phyloP scores from a whole-genome alignment of 805 yeast species.

The Isabelozyma pseudorhagii region DNA sequence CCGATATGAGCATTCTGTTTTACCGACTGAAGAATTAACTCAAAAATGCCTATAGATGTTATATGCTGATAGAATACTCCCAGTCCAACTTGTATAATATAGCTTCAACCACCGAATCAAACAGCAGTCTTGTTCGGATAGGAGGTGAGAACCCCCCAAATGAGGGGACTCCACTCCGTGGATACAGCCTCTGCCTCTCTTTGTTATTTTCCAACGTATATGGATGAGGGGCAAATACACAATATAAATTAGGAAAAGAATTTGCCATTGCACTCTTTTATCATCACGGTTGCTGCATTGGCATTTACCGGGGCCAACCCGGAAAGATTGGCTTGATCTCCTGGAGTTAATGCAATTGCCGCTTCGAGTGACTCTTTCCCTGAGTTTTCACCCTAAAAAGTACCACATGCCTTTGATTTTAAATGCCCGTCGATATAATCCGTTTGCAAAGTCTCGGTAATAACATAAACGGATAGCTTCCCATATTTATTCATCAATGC shows the following conservation, averaged over 20 bases:
- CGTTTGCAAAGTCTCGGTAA: conserved; percentile 64
- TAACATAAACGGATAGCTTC: conserved; percentile 52
- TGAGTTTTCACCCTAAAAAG: conserved; percentile 61
- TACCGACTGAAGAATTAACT: too few relatives aligned
- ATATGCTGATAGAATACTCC: too few relatives aligned
- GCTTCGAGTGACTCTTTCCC: conserved; percentile 64
- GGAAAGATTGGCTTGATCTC: conserved; percentile 66
- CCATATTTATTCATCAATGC: conserved; percentile 62
- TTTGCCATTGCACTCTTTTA: conserved; percentile 74
- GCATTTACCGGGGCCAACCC: conserved; percentile 61
- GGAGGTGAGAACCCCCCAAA: too few relatives aligned
- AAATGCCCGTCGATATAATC: conserved; percentile 61
- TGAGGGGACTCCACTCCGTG: too few relatives aligned
- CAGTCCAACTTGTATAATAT: too few relatives aligned
- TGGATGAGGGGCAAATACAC: too few relatives aligned
- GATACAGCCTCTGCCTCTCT: too few relatives aligned
- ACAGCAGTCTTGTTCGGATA: too few relatives aligned
- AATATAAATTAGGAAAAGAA: conserved; percentile 37
- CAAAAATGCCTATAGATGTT: too few relatives aligned
- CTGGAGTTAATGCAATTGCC: conserved; percentile 64
- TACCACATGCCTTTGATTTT: conserved; percentile 76
- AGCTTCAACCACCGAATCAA: too few relatives aligned
- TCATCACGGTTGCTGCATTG: conserved; percentile 51
- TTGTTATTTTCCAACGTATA: too few relatives aligned
- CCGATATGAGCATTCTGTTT: too few relatives aligned